Conservation (phyloP, 2,329 filamentous ascomycete genomes). For the Botrytis fragariae region DNA sequence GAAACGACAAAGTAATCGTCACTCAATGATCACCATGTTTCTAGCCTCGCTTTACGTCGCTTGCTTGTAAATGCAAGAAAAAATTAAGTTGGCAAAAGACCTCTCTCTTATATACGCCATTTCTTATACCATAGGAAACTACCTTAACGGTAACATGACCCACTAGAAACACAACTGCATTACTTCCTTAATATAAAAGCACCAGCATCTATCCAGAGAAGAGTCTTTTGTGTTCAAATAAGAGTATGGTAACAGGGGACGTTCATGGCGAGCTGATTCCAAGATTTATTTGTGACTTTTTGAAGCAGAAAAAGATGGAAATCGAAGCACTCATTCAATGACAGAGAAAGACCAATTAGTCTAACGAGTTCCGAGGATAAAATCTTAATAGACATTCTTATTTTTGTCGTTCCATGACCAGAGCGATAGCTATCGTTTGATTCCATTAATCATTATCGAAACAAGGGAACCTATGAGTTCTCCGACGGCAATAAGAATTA, state of each 20-base stretch:
- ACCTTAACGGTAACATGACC: not conserved
- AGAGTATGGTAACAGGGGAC: not conserved
- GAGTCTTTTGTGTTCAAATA: fast-evolving
- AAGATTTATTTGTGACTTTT: fast-evolving
- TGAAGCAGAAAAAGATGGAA: not conserved
- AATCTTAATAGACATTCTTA: not conserved
- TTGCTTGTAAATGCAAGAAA: not conserved
- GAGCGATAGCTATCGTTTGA: no score
- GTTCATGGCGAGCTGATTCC: not conserved
- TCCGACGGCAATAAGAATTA: not conserved
- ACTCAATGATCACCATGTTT: not conserved
- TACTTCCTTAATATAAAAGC: not conserved
- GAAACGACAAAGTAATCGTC: not conserved
- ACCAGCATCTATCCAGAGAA: not conserved
- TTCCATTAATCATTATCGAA: no score
- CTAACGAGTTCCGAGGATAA: no score
- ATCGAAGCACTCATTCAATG: no score
- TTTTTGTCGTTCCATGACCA: not conserved
- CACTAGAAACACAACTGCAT: fast-evolving
- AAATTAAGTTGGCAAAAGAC: not conserved
- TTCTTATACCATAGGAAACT: not conserved
- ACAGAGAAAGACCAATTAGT: no score
- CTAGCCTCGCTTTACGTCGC: not conserved
- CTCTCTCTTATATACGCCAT: not conserved
- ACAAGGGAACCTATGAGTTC: not conserved